Evolutionary conservation across 2,329 filamentous ascomycete species (phyloP).

Genomic region (Aspergillus uvarum): DNA sequence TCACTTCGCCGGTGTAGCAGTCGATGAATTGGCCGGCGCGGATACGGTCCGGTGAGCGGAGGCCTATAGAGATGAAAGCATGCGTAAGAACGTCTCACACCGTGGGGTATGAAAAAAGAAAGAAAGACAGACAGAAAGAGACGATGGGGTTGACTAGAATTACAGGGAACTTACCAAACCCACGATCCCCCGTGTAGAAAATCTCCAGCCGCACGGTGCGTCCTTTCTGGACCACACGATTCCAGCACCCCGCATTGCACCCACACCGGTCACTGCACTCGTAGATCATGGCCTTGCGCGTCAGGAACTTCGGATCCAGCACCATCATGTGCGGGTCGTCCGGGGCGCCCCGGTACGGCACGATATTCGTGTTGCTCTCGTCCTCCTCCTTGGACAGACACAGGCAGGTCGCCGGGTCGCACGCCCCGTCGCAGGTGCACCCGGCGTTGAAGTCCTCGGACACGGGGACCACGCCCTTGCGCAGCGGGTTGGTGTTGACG

Average conservation of each 20-base stretch:
- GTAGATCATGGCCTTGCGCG: constrained; percentile 37
- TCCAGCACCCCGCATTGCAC: constrained; percentile 41
- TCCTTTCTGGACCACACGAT: constrained; percentile 44
- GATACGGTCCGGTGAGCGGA: constrained; percentile 41
- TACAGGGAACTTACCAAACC: constrained; percentile 36
- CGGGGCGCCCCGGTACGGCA: constrained; percentile 28
- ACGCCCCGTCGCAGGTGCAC: constrained; percentile 32
- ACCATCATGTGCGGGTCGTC: constrained; percentile 25
- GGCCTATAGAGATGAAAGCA: constrained; percentile 26
- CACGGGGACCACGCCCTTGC: constrained; percentile 30
- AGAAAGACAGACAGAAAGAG: background rate
- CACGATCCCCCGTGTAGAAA: constrained; percentile 43
- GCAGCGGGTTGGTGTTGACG: constrained; percentile 37
- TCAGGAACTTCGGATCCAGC: constrained; percentile 32
- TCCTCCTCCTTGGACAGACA: constrained; percentile 35
- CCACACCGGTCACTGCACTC: constrained; percentile 44
- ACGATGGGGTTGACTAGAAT: background rate
- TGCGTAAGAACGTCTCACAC: constrained; percentile 6
- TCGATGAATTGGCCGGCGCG: constrained; percentile 48
- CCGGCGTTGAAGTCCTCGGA: constrained; percentile 33
- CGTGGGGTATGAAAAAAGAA: too few species aligned
- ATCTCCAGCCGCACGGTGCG: constrained; percentile 43
- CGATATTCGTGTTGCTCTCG: constrained; percentile 28
- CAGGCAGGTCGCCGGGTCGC: constrained; percentile 26
- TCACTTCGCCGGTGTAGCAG: constrained; percentile 46